A percentile compares a stretch with the other conserved stretches of the same genome.
Evolutionary conservation across 805 yeast genomes (phyloP).

Genomic region (Ogataea pilisensis): DNA sequence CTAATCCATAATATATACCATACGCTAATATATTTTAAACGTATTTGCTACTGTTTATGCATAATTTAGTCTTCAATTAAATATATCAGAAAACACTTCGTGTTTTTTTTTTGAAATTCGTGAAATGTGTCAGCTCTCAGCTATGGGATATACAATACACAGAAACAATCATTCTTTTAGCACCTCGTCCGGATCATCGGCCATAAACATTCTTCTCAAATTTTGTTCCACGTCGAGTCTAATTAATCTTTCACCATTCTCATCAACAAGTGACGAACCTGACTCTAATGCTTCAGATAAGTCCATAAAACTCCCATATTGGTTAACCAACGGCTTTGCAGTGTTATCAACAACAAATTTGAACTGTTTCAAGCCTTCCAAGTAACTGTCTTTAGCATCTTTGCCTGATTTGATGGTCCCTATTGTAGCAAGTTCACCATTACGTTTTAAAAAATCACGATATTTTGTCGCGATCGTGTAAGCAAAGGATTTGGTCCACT

Average conservation of each 20-base stretch:
- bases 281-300: constrained; percentile 4
- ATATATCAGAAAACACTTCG: constrained; percentile 31
- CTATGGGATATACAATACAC: too few relatives aligned
- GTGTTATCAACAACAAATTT: constrained; percentile 52
- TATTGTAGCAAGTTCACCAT: constrained; percentile 50
- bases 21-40: too few relatives aligned
- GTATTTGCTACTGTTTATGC: neutral
- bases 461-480: constrained; percentile 49
- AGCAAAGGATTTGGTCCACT: constrained; percentile 54
- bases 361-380: constrained; percentile 51
- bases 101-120: too few relatives aligned
- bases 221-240: constrained; percentile 48
- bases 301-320: constrained; percentile 36
- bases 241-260: constrained; percentile 11
- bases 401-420: constrained; percentile 54
- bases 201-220: constrained; percentile 43
- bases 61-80: constrained; percentile 10
- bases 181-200: constrained; percentile 46
- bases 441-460: constrained; percentile 54
- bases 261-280: neutral
- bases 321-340: constrained; percentile 40
- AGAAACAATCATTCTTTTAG: constrained; percentile 13
- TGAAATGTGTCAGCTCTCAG: too few relatives aligned
- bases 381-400: constrained; percentile 41
- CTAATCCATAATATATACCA: too few relatives aligned